Evolutionary conservation across 2,329 filamentous ascomycete species (phyloP), one percentile per base, ranked within the genome.

Genomic region (Fusarium caatingaense): DNA sequence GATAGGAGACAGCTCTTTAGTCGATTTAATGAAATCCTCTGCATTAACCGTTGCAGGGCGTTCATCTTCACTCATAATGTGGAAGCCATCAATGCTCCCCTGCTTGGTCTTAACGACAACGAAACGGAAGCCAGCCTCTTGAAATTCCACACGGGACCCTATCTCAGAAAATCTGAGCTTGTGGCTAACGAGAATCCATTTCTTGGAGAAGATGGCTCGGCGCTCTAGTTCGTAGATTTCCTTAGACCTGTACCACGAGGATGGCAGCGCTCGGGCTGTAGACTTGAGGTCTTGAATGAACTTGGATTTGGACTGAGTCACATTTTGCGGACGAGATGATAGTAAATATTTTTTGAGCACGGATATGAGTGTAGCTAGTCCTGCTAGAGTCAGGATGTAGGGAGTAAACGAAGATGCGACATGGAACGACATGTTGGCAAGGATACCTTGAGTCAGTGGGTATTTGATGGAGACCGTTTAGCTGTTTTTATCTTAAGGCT

Each of bases 121-220:
- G 74, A 89, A 86, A 15, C 85, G 79, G 76, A 85, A 88, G 1
- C 83, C 86, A 2, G 86, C 86, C 9, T 88, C 76, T 6, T 84
- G 80, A 57, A 83, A 88, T 13, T 83, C 82, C 25, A 88, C 79
- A 73, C 83, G 90, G 65, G 88, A 84, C 7, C 88, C 88, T 4
- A 80, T 71, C 56, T 87, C 84, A 23, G 75, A 71, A 44, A 88
- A 79, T 55, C 86, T 81, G 47, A 80, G 79, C 65, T 82, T 80
- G 78, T 88, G 82, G 48, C 86, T 87, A n/a, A 84, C 81, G 18
- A 87, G 80, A n/a, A 86, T 80, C 86, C 86, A 88, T 69, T 83
- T 83, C 68, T 82, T 81, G 20, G 86, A 87, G 74, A 88, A 88
- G 65, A 88, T 85, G 21, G 85, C 83, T 12, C 86, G 80, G 16